A percentile compares a stretch with the other conserved stretches of the same genome.
These are phyloP conservation scores for Pythium myriotylum DNA, from an alignment of 352 stramenopile species.

Conservation along the genomic window DNA sequence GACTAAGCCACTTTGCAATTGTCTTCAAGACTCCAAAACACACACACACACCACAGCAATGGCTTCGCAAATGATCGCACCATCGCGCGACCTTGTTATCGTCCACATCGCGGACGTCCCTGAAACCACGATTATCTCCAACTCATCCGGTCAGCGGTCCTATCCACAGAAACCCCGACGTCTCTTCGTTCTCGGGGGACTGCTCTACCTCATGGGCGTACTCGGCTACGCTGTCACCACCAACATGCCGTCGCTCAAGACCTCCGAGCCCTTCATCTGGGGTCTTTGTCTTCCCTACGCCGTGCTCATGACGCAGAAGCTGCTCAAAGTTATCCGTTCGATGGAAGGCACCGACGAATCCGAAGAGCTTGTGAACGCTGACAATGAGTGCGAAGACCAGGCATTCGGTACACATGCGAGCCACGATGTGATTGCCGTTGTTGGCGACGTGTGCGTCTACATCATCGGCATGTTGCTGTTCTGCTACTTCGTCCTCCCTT, in stretches of 20 bases:
- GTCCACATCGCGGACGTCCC: background rate
- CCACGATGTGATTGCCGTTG: slow-evolving; percentile 17
- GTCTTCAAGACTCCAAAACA: background rate
- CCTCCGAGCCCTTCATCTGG: slow-evolving; percentile 8
- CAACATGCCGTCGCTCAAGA: slow-evolving; percentile 8
- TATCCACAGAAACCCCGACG: background rate
- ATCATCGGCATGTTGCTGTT: slow-evolving; percentile 13
- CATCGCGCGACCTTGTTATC: background rate
- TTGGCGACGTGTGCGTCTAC: slow-evolving; percentile 22
- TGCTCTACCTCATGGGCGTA: slow-evolving; percentile 20
- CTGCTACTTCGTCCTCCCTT: slow-evolving; percentile 12
- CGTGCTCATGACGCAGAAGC: slow-evolving; percentile 15
- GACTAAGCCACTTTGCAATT: background rate
- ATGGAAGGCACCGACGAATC: slow-evolving; percentile 9
- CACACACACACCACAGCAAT: background rate
- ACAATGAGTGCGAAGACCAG: background rate
- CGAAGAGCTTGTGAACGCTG: background rate
- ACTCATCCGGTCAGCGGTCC: background rate
- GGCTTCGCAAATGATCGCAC: background rate
- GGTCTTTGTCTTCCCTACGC: slow-evolving; percentile 22
- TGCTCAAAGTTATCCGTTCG: slow-evolving; percentile 7
- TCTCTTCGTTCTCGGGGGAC: background rate
- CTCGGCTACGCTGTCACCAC: slow-evolving; percentile 6
- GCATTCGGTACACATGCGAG: slow-evolving; percentile 10
- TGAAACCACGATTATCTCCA: background rate